Evolutionary conservation across 192 early-diverging fungal genomes (phyloP), one percentile per base, ranked within the genome.

Genomic region (Glomus cerebriforme): DNA sequence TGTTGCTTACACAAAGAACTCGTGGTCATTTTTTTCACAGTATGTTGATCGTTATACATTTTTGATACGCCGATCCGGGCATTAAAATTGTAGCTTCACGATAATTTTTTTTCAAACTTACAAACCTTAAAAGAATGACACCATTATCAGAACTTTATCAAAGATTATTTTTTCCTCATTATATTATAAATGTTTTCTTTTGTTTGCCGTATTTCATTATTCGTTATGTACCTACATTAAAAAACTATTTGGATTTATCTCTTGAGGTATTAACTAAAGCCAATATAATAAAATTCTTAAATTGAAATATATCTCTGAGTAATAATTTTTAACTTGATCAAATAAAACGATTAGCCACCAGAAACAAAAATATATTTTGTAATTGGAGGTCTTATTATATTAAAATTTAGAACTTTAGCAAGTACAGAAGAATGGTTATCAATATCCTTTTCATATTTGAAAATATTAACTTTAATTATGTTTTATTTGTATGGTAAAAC

Each of bases 361-460:
- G 76, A 78, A 47, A 32, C 19, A 17, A 67, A n/a, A 49, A 24
- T 78, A 65, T 78, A 78, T 49, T 24, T 15, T n/a, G 9, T 58
- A 7, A 5, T 78, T 67, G 12, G 65, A 9, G 19, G 17, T 7
- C 43, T 78, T 22, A 31, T 67, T 26, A 15, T 78, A 49, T 31
- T 78, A 54, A 78, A 78, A 78, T 78, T n/a, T 67, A 31, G 27
- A 31, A 49, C 64, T 10, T 47, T 64, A 17, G 37, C 59, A 5
- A 67, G 64, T 31, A 64, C 60, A 29, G 76, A 78, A 78, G 76
- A 78, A 67, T 78, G 65, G 12, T 29, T 78, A 47, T 78, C 76
- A 26, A 67, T 78, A 67, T 8, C 39, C 10, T 78, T 66, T 49
- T 22, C 64, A 19, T 78, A 78, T 32, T 43, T 63, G 19, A 78